Evolutionary conservation across 495 filamentous ascomycete species (phyloP).

Genomic region (Polyplosphaeria fusca): DNA sequence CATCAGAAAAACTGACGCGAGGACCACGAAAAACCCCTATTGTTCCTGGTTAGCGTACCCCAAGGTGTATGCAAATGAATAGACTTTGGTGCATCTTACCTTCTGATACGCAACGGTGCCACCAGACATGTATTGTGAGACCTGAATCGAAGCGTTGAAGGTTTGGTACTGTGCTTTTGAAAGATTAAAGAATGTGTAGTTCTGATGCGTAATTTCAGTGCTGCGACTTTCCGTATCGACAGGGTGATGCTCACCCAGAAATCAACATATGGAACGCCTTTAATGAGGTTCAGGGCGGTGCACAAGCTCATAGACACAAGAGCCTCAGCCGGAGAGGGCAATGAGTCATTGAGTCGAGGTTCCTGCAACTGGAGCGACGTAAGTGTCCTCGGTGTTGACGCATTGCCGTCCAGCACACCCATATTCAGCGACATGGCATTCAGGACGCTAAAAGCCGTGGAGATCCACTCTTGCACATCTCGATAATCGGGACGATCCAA

Average conservation of each 20-base stretch:
- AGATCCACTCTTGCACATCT: background rate
- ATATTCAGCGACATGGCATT: background rate
- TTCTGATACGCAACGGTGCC: background rate
- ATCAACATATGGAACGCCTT: background rate
- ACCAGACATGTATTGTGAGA: conserved; percentile 2
- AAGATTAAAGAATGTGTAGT: background rate
- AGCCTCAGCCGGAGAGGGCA: background rate
- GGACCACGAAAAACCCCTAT: background rate
- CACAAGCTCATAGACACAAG: background rate
- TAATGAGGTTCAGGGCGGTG: background rate
- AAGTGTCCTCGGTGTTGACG: background rate
- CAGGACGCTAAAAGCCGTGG: background rate
- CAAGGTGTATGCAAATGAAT: background rate
- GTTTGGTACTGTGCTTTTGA: background rate
- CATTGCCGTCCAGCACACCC: background rate
- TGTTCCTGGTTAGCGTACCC: background rate
- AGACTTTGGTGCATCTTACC: no score
- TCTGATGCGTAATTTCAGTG: background rate
- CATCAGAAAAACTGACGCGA: background rate
- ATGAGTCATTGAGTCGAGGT: background rate
- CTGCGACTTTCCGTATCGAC: background rate
- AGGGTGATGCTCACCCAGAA: background rate
- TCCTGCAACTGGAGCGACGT: background rate
- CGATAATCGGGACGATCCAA: background rate
- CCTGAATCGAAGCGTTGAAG: background rate